A percentile compares a stretch with the other conserved stretches of the same genome.
These are phyloP conservation scores for Saxispiralis lemnorum DNA, from an alignment of 495 filamentous ascomycete genomes.

Conservation along the genomic window DNA sequence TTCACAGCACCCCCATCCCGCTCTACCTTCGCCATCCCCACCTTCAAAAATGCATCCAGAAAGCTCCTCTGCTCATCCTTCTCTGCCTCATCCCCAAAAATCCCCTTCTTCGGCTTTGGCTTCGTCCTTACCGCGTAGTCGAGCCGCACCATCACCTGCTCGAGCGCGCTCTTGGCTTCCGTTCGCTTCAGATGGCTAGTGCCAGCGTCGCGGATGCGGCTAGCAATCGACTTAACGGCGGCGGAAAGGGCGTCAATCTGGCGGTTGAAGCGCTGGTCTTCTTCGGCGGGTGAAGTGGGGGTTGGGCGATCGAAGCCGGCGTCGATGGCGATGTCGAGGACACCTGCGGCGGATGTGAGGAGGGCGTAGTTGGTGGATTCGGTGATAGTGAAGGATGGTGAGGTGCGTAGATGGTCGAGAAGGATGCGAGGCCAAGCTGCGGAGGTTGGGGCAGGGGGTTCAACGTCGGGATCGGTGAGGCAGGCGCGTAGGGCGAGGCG, in stretches of 20 bases:
- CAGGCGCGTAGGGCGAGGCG: constrained; percentile 1
- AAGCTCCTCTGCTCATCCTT: constrained; percentile 16
- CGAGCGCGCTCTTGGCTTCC: constrained; percentile 53
- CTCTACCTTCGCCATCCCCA: too few species aligned
- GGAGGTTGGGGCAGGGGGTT: not conserved
- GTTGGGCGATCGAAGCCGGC: constrained; percentile 30
- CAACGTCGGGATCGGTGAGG: not conserved
- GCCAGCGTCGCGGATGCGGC: constrained; percentile 54
- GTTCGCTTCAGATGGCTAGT: constrained; percentile 53
- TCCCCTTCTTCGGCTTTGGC: constrained; percentile 36
- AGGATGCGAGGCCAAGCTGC: not conserved
- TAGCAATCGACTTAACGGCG: constrained; percentile 47
- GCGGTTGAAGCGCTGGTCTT: constrained; percentile 42
- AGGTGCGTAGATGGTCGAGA: not conserved
- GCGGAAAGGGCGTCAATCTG: constrained; percentile 48
- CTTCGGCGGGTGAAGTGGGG: constrained; percentile 8
- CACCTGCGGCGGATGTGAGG: constrained; percentile 41
- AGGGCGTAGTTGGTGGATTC: constrained; percentile 44
- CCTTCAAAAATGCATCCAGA: constrained; percentile 1
- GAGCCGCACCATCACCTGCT: constrained; percentile 53
- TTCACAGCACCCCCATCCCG: not conserved
- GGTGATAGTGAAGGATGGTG: constrained; percentile 5
- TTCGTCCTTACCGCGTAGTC: constrained; percentile 51
- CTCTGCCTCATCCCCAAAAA: constrained; percentile 29
- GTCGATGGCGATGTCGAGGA: constrained; percentile 61